Evolutionary conservation across 441 rosid species (phyloP), one percentile per base, ranked within the genome.

Genomic region (Erysimum cheiri): DNA sequence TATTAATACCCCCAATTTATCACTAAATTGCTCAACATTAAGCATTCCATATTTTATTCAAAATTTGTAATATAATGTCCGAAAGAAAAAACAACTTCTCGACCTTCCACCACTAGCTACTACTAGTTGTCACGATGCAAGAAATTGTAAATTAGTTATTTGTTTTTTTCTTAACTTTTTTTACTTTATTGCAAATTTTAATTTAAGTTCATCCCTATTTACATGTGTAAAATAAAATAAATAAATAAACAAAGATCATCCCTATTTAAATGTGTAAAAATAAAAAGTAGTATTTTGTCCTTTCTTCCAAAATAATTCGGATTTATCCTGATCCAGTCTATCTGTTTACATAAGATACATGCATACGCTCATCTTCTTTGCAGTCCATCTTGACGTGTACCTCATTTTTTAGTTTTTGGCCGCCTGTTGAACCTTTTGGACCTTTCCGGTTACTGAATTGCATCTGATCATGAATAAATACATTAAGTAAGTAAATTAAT

Each of bases 81-180:
- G 35, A 58, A 65, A 64, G 15, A 19, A 6, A 5, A 19, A 66
- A 40, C 46, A 65, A 65, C 52, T 58, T 50, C 56, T 66, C 15
- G 48, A 56, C 52, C 44, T 64, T 57, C 36, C 53, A 56, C 8
- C 26, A 29, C n/a, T n/a, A n/a, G n/a, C 44, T 28, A 13, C 14
- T 64, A 57, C 5, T 64, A 63, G 35, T 58, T 58, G 77, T 60
- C 57, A 73, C 63, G 68, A 52, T 33, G 72, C 37, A 67, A 67
- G 59, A 33, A 59, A 73, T 19, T 67, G 68, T 50, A 66, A 73
- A 73, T 65, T 72, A 33, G 66, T 48, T 64, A 4, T 57, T 72
- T 58, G 71, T 72, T 58, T 17, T 29, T 14, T 73, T 39, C 54
- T 72, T 3, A 39, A 28, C 12, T 19, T 26, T 55, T 56, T 29